Evolutionary conservation across 306 rosid genomes (phyloP).

Genomic region (Cucurbita maxima): DNA sequence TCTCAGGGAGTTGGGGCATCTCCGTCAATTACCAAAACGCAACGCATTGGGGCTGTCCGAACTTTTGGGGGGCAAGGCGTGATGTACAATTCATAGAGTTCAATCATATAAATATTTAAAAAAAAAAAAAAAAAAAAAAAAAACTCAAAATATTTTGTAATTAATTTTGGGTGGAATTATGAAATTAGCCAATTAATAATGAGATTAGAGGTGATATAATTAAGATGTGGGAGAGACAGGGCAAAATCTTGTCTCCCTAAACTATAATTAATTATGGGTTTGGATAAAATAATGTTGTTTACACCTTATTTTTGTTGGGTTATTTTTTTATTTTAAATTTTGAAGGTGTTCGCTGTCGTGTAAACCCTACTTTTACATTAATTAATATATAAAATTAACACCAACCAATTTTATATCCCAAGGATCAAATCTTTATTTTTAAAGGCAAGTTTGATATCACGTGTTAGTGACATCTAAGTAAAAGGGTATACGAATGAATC

Average conservation of each 20-base stretch:
- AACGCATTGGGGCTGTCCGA: neutral
- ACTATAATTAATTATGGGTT: neutral
- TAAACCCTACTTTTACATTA: no score
- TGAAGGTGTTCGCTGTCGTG: no score
- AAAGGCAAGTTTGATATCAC: no score
- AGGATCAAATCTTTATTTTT: no score
- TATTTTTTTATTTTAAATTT: no score
- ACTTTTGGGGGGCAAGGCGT: neutral
- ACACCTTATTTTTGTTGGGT: neutral
- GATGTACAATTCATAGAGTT: neutral
- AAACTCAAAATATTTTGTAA: neutral
- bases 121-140: neutral
- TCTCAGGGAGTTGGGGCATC: neutral
- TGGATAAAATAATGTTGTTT: neutral
- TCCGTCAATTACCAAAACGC: neutral
- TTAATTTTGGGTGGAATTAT: neutral
- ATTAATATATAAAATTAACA: no score
- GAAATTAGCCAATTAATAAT: neutral
- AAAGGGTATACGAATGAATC: no score
- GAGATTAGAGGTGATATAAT: neutral
- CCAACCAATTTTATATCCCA: no score
- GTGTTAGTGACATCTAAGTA: no score
- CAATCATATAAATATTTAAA: neutral
- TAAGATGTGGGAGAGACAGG: neutral
- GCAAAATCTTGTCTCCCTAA: constrained; percentile 1